phyloP scores from a whole-genome alignment of 345 rosid genomes.

The Reutealis trisperma region DNA sequence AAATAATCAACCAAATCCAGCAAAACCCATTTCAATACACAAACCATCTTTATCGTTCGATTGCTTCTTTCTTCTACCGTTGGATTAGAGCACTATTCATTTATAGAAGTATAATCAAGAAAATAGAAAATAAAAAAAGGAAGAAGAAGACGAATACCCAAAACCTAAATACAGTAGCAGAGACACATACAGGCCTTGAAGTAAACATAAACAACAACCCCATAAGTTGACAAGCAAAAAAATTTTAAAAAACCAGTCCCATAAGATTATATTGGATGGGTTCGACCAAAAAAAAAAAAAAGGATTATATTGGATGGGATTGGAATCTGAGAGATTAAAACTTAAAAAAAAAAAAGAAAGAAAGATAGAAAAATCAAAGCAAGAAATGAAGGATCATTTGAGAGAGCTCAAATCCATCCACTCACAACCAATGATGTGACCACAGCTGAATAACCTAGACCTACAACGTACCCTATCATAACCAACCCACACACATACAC shows the following conservation, averaged over 20 bases:
- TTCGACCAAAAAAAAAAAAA: too few species aligned
- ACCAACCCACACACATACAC: slow-evolving; percentile 14
- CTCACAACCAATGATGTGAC: slow-evolving; percentile 49
- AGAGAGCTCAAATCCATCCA: slow-evolving; percentile 22
- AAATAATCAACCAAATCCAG: slow-evolving; percentile 13
- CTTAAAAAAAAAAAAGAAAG: not conserved
- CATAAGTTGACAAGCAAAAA: slow-evolving; percentile 8
- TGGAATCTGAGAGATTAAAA: slow-evolving; percentile 16
- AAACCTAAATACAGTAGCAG: not conserved
- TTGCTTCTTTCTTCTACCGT: slow-evolving; percentile 18
- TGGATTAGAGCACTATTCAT: not conserved
- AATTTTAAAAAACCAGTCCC: too few species aligned
- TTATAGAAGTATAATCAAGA: too few species aligned
- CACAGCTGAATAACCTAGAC: slow-evolving; percentile 48
- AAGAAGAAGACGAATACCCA: not conserved
- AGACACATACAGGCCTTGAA: not conserved
- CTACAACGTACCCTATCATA: slow-evolving; percentile 48
- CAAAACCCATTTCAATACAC: slow-evolving; percentile 16
- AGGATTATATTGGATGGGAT: slow-evolving; percentile 1
- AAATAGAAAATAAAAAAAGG: not conserved
- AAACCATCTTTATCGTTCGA: slow-evolving; percentile 10
- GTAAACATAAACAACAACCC: not conserved
- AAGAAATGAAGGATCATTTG: slow-evolving; percentile 1
- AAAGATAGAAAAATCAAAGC: not conserved
- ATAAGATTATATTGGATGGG: not conserved